Base-by-base conservation (phyloP, 2,329 filamentous ascomycete species). In the Diplocarpon rosae region DNA sequence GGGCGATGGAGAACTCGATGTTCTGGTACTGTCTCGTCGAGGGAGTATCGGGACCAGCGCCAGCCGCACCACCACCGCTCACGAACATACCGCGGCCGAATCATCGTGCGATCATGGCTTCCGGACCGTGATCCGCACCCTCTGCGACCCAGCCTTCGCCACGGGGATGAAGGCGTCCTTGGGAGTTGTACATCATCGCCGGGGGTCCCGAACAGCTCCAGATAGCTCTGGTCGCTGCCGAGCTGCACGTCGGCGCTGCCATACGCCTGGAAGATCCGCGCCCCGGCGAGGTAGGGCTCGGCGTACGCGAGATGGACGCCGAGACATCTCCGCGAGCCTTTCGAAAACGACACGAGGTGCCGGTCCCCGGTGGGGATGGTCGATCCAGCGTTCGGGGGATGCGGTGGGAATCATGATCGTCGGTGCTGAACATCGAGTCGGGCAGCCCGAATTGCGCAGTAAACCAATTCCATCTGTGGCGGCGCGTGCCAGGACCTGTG, bases 341-440 rank as follows among this genome's bases (percentile, higher is more conserved):
- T 65, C 2, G 62, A 63, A 47, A 71, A 71, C 2, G 64, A 42
- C 13, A 69, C 56, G 37, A 70, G 59, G 34, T 60, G 62, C 15
- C 58, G 59, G 17, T 67, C 62, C 1, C 67, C 43, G 20, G 20
- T 24, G 0, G 56, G 30, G n/a, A 15, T 35, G n/a, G 33, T 48
- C 33, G 59, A 70, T 48, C 61, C 64, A 71, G 2, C 68, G 62
- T 38, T 69, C 65, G 0, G 68, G 68, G 5, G 0, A 36, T 33
- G 10, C 49, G 52, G 33, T 58, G 55, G 2, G 39, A 33, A 31
- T 51, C 45, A 37, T 54, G 52, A 14, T 43, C 32, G 6, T 37
- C 39, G 2, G 52, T 51, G 7, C 42, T 41, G 30, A 53, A 48
- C 12, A 30, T 32, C 8, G 34, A 32, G 5, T 17, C 24, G 8